phyloP scores from a whole-genome alignment of 305 asterid species.

The Lippia alba region DNA sequence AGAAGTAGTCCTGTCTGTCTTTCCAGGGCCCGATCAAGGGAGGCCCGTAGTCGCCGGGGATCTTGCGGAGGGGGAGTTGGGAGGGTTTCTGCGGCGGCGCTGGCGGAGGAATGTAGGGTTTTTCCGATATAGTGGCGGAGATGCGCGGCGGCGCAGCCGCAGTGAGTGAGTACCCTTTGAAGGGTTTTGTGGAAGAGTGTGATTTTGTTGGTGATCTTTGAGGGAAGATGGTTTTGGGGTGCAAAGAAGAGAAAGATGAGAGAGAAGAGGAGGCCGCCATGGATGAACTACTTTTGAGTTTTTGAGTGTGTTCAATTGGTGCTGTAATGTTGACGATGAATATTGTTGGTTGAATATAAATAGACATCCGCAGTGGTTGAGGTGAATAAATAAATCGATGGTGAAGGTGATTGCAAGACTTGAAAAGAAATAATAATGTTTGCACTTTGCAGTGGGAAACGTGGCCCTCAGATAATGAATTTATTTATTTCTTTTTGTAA shows the following conservation, averaged over 20 bases:
- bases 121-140: conserved; percentile 47
- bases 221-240: conserved; percentile 31
- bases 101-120: conserved; percentile 31
- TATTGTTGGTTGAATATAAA: neutral
- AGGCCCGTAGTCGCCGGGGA: conserved; percentile 80
- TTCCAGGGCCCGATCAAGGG: conserved; percentile 75
- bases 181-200: conserved; percentile 8
- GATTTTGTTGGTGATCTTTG: conserved; percentile 28
- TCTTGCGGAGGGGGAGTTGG: conserved; percentile 51
- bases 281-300: neutral
- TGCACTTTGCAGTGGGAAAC: too few relatives aligned
- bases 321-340: neutral
- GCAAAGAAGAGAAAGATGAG: conserved; percentile 33
- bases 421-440: too few relatives aligned
- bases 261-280: conserved; percentile 60
- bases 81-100: conserved; percentile 22
- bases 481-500: too few relatives aligned
- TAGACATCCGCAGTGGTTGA: neutral
- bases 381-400: neutral
- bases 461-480: too few relatives aligned
- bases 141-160: conserved; percentile 30
- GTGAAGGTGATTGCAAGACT: neutral
- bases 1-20: conserved; percentile 77
- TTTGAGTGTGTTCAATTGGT: neutral
- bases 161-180: conserved; percentile 13